phyloP scores from a whole-genome alignment of 2,329 filamentous ascomycete genomes.

The Phaeomoniella chlamydospora region DNA sequence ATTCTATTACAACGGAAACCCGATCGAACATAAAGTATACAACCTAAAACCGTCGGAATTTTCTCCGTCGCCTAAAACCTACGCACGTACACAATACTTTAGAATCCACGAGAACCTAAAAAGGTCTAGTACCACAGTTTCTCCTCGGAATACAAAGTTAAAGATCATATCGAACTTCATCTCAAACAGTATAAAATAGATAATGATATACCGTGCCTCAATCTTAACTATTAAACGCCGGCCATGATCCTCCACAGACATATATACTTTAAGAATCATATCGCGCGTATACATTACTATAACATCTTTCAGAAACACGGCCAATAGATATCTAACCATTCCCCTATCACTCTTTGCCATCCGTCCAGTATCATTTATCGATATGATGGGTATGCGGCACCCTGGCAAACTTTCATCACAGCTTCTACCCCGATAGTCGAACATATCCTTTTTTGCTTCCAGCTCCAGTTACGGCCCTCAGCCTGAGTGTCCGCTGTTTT shows the following conservation, averaged over 20 bases:
- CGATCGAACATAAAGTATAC: conserved; percentile 2
- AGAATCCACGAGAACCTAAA: conserved; percentile 3
- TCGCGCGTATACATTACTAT: conserved; percentile 3
- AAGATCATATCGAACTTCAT: conserved; percentile 3
- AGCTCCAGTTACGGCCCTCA: too few species aligned
- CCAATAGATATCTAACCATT: too few species aligned
- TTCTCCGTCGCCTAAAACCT: conserved; percentile 3
- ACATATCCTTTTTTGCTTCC: too few species aligned
- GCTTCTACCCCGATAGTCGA: too few species aligned
- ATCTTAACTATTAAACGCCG: conserved; percentile 3
- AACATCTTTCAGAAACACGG: conserved; percentile 4
- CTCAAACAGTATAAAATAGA: conserved; percentile 3
- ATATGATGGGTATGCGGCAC: too few species aligned
- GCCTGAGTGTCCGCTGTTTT: too few species aligned
- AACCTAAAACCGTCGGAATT: neutral
- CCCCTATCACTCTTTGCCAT: too few species aligned
- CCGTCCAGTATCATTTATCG: too few species aligned
- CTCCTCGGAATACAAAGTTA: conserved; percentile 3
- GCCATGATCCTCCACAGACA: conserved; percentile 2
- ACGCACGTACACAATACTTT: conserved; percentile 3
- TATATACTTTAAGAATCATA: conserved; percentile 4
- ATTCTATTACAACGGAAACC: conserved; percentile 2
- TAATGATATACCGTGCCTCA: conserved; percentile 2
- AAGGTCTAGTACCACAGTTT: conserved; percentile 2
- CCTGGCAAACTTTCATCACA: too few species aligned